Evolutionary conservation across 192 early-diverging fungal genomes (phyloP).

Genomic region (Coemansia sp.): DNA sequence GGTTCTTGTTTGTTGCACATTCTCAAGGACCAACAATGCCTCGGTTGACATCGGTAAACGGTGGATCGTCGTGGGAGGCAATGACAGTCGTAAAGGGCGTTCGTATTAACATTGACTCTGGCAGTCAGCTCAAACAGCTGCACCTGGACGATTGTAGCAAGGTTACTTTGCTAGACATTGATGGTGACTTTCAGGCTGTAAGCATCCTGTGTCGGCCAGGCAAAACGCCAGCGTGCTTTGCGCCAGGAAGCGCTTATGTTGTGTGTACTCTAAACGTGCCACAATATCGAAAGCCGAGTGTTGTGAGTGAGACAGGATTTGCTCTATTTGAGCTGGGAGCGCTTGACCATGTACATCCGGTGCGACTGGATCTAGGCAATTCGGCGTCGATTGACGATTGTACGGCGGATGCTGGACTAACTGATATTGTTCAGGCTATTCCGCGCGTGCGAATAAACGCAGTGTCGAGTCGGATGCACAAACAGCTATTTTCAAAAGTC

Average conservation of each 20-base stretch:
- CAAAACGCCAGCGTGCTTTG: slow-evolving; percentile 15
- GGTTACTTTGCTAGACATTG: not conserved
- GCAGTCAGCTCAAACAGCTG: not conserved
- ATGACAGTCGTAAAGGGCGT: slow-evolving; percentile 11
- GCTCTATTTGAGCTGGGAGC: not conserved
- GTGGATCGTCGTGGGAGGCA: not conserved
- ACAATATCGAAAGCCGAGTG: not conserved
- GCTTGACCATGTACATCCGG: slow-evolving; percentile 30
- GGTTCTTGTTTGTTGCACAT: slow-evolving; percentile 29
- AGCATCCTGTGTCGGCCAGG: slow-evolving; percentile 11
- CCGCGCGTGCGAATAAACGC: slow-evolving; percentile 10
- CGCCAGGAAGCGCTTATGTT: slow-evolving; percentile 22
- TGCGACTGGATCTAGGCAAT: not conserved
- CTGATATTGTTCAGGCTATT: not conserved
- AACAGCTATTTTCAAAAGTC: not conserved
- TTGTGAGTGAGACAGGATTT: not conserved
- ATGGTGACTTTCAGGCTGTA: not conserved
- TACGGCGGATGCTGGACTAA: not conserved
- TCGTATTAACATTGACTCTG: not conserved
- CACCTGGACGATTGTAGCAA: not conserved
- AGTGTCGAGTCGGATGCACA: not conserved
- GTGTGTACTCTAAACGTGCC: slow-evolving; percentile 16
- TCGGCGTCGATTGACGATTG: not conserved
- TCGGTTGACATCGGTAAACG: not conserved
- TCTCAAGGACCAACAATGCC: slow-evolving; percentile 11